Evolutionary conservation across 805 yeast species (phyloP).

Genomic region (Metschnikowia proteae): DNA sequence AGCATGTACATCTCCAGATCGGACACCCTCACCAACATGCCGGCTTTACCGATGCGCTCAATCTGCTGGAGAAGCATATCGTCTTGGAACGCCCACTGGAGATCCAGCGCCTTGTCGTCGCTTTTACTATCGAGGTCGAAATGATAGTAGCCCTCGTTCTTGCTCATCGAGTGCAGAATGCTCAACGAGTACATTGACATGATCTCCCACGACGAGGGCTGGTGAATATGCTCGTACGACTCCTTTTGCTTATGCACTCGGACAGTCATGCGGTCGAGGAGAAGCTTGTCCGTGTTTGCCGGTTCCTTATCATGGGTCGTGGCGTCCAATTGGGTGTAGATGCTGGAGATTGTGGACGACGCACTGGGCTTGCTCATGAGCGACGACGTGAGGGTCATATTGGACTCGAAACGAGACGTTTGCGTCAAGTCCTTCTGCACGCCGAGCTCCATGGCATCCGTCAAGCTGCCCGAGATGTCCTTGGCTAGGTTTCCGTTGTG

Average conservation of each 20-base stretch:
- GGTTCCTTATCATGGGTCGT: neutral
- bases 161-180: slow-evolving; percentile 24
- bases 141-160: slow-evolving; percentile 26
- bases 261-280: slow-evolving; percentile 32
- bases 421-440: slow-evolving; percentile 7
- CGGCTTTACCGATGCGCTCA: slow-evolving; percentile 43
- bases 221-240: slow-evolving; percentile 24
- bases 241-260: slow-evolving; percentile 37
- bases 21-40: slow-evolving; percentile 32
- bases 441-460: slow-evolving; percentile 25
- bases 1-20: slow-evolving; percentile 36
- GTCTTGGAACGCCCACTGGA: slow-evolving; percentile 32
- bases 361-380: slow-evolving; percentile 32
- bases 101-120: slow-evolving; percentile 12
- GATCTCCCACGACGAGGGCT: slow-evolving; percentile 42
- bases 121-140: slow-evolving; percentile 23
- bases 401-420: slow-evolving; percentile 20
- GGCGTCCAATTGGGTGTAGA: slow-evolving; percentile 11
- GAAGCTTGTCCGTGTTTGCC: slow-evolving; percentile 9
- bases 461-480: slow-evolving; percentile 24
- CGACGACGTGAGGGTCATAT: slow-evolving; percentile 33
- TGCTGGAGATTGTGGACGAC: slow-evolving; percentile 21
- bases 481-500: slow-evolving; percentile 23
- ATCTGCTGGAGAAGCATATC: slow-evolving; percentile 27
- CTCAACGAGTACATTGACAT: slow-evolving; percentile 37